Evolutionary conservation across 2,329 filamentous ascomycete species (phyloP).

Genomic region (Trichoderma breve): DNA sequence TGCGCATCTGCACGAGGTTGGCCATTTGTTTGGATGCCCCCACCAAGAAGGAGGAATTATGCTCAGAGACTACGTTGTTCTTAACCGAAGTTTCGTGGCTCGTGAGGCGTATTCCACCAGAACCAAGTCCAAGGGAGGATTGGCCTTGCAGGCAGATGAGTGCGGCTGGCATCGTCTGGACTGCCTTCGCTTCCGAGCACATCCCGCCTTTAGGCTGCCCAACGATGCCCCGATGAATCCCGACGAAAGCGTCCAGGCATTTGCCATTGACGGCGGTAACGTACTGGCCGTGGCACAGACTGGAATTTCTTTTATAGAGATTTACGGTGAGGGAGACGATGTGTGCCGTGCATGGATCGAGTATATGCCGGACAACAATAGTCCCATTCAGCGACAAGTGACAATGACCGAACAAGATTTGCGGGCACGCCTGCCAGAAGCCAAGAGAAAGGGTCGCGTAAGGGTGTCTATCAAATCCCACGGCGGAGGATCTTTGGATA

Average conservation of each 20-base stretch:
- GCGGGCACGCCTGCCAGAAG: slow-evolving; percentile 66
- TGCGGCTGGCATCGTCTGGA: slow-evolving; percentile 91
- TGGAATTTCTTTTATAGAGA: slow-evolving; percentile 81
- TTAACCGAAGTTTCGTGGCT: slow-evolving; percentile 80
- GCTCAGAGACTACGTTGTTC: slow-evolving; percentile 78
- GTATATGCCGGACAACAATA: slow-evolving; percentile 63
- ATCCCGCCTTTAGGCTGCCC: slow-evolving; percentile 84
- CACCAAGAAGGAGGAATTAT: slow-evolving; percentile 91
- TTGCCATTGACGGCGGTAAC: slow-evolving; percentile 75
- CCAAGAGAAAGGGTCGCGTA: slow-evolving; percentile 68
- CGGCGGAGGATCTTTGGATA: slow-evolving; percentile 68
- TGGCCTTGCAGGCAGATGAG: slow-evolving; percentile 75
- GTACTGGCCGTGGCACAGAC: slow-evolving; percentile 75
- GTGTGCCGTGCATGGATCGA: slow-evolving; percentile 80
- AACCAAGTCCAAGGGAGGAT: slow-evolving; percentile 76
- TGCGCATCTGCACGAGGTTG: slow-evolving; percentile 86
- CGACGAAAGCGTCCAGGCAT: slow-evolving; percentile 81
- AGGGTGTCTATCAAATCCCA: slow-evolving; percentile 73
- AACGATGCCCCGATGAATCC: slow-evolving; percentile 63
- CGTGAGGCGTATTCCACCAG: slow-evolving; percentile 84
- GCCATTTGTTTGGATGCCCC: slow-evolving; percentile 85
- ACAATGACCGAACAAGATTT: slow-evolving; percentile 73
- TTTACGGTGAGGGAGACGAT: slow-evolving; percentile 77
- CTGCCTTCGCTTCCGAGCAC: slow-evolving; percentile 80
- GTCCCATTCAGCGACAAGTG: slow-evolving; percentile 67